Percentiles rank a stretch among this genome's conserved stretches.
These are phyloP conservation scores for Fusarium nygamai DNA, from an alignment of 2,329 filamentous ascomycete species.

Conservation along the genomic window DNA sequence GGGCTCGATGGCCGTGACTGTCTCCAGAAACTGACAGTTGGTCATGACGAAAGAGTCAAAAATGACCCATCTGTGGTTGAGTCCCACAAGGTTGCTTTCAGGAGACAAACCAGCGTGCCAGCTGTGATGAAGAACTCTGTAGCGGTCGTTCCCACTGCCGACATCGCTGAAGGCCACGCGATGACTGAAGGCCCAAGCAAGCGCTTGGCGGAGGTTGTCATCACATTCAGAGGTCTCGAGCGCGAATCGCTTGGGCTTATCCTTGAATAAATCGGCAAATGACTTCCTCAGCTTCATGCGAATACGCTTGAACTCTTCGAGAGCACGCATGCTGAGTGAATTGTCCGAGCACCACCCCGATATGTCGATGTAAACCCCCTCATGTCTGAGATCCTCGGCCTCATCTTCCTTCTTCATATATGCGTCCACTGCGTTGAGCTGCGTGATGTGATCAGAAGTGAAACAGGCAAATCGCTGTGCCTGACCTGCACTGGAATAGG, in stretches of 20 bases:
- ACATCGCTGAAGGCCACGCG: conserved; percentile 91
- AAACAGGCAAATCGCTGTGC: not conserved
- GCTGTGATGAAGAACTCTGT: conserved; percentile 85
- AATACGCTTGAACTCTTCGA: not conserved
- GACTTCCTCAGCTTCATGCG: not conserved
- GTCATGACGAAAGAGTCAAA: conserved; percentile 56
- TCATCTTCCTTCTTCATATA: not conserved
- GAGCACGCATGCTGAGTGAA: not conserved
- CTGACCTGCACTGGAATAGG: not conserved
- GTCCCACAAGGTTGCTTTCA: conserved; percentile 86
- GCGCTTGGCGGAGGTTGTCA: conserved; percentile 1
- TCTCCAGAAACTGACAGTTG: not conserved
- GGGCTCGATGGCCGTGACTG: not conserved
- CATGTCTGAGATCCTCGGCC: not conserved
- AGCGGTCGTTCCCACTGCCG: conserved; percentile 79
- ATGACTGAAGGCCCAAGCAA: conserved; percentile 80
- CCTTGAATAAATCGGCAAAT: not conserved
- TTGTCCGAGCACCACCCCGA: not conserved
- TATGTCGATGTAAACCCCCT: not conserved
- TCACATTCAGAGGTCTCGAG: not conserved
- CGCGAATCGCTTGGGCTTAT: not conserved
- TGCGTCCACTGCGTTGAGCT: not conserved
- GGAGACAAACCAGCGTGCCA: conserved; percentile 95
- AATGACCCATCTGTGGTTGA: conserved; percentile 92
- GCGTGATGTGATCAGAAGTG: not conserved